Conservation (phyloP, 805 yeast species). For the Ogataea trehaloabstinens region DNA sequence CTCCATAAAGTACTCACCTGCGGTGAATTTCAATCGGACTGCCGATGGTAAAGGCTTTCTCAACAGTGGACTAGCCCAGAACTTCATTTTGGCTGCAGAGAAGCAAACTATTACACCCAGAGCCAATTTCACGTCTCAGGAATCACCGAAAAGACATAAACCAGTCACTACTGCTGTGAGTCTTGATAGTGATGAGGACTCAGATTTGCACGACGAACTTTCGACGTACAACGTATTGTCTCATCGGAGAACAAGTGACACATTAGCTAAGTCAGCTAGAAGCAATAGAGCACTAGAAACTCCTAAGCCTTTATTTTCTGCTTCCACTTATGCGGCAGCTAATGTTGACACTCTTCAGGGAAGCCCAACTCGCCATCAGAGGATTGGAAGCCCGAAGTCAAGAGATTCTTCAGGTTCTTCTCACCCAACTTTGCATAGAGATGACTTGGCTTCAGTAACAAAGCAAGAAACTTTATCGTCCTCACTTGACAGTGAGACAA, state of each 20-base stretch:
- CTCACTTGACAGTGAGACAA: slow-evolving; percentile 17
- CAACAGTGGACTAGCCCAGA: slow-evolving; percentile 38
- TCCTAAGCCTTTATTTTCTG: slow-evolving; percentile 66
- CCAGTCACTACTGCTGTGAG: slow-evolving; percentile 49
- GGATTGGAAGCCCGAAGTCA: slow-evolving; percentile 19
- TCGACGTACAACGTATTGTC: slow-evolving; percentile 31
- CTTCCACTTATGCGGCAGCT: slow-evolving; percentile 62
- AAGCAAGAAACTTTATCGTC: slow-evolving; percentile 17
- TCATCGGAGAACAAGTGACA: slow-evolving; percentile 18
- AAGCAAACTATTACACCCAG: slow-evolving; percentile 54
- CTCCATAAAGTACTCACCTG: slow-evolving; percentile 43
- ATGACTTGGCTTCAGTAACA: slow-evolving; percentile 4
- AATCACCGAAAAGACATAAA: slow-evolving; percentile 65
- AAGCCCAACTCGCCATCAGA: background rate
- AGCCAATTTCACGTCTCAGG: slow-evolving; percentile 63
- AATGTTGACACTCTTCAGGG: slow-evolving; percentile 30
- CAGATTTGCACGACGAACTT: slow-evolving; percentile 26
- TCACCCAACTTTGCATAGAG: slow-evolving; percentile 17
- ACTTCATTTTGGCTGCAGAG: slow-evolving; percentile 34
- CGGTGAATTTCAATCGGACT: slow-evolving; percentile 34
- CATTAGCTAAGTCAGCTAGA: slow-evolving; percentile 36
- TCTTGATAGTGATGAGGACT: slow-evolving; percentile 35
- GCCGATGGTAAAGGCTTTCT: slow-evolving; percentile 26
- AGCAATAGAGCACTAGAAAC: slow-evolving; percentile 49
- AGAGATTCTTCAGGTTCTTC: slow-evolving; percentile 25